These are phyloP conservation scores for Grigorovia jiainica DNA, from an alignment of 805 yeast genomes.

Conservation along the genomic window DNA sequence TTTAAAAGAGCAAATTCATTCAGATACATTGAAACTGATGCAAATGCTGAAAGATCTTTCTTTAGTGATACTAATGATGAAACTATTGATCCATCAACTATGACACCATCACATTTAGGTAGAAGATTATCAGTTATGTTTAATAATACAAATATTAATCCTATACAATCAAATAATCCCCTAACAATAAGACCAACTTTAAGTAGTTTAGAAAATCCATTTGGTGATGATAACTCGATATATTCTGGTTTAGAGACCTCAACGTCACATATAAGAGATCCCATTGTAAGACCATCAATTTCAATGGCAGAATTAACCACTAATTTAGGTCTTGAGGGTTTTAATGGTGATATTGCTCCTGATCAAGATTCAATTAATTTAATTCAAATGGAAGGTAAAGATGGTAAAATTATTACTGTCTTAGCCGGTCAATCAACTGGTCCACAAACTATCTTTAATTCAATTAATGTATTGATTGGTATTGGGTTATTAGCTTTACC, in stretches of 20 bases:
- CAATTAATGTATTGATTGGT: conserved; percentile 68
- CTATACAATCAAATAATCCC: conserved; percentile 10
- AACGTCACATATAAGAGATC: neutral
- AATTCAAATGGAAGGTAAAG: conserved; percentile 56
- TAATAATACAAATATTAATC: conserved; percentile 4
- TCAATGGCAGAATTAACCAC: conserved; percentile 37
- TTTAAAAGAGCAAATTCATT: conserved; percentile 71
- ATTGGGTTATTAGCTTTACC: conserved; percentile 70
- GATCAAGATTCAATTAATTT: conserved; percentile 45
- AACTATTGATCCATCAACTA: conserved; percentile 54
- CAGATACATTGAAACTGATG: conserved; percentile 40
- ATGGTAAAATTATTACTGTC: conserved; percentile 62
- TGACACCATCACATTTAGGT: conserved; percentile 58
- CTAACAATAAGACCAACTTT: conserved; percentile 6
- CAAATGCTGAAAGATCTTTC: conserved; percentile 44
- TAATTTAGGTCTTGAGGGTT: conserved; percentile 31
- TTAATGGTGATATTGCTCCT: conserved; percentile 23
- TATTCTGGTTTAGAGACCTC: conserved; percentile 2
- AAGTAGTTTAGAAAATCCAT: conserved; percentile 3
- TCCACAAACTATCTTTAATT: conserved; percentile 68
- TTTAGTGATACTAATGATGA: conserved; percentile 54
- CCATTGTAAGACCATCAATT: conserved; percentile 30
- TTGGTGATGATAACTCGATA: conserved; percentile 26
- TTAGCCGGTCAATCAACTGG: conserved; percentile 76
- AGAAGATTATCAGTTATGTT: conserved; percentile 43